Evolutionary conservation across 495 filamentous ascomycete species (phyloP), one percentile per base, ranked within the genome.

Genomic region (Aspergillus heteromorphus): DNA sequence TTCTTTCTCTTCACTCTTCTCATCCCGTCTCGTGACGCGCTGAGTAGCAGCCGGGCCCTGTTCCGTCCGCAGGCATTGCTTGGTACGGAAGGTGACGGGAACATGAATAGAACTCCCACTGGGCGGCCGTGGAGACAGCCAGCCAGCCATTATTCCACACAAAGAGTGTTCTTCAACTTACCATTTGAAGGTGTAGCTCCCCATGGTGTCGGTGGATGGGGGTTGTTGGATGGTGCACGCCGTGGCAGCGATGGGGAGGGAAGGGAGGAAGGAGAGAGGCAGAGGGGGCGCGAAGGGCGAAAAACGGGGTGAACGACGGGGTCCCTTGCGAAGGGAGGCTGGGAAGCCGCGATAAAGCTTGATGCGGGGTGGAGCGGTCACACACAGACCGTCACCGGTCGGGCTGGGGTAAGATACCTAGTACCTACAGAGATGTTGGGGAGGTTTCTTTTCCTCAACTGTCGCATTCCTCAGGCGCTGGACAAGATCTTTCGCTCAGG

Each of bases 181-280:
- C 74, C 74, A 77, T 65, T 68, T 65, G 49, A 77, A 77, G 10
- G 63, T 71, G 61, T 65, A 77, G 40, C 54, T 71, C 17, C 68
- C 73, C 74, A 77, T 77, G 21, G 48, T 56, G 48, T 40, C 19
- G 21, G 34, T 36, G 43, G 14, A 17, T 9, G 1, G n/a, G n/a
- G n/a, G n/a, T n/a, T n/a, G n/a, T n/a, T n/a, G n/a, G n/a, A n/a
- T 14, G 6, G 11, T 38, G 34, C 11, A 38, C n/a, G 10, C 34
- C n/a, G 10, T n/a, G 34, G n/a, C 34, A 38, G 11, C 11, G 13
- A 38, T n/a, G 34, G 49, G 48, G 40, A 48, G 58, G 63, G 49
- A 30, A 18, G 23, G 40, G 30, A 23, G 16, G 14, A 36, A 43
- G 50, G 43, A 7, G 41, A 40, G 16, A 29, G 40, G 19, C 19